A percentile compares a stretch with the other conserved stretches of the same genome.
Evolutionary conservation across 352 stramenopile species (phyloP).

Genomic region (Globisporangium nodosum): DNA sequence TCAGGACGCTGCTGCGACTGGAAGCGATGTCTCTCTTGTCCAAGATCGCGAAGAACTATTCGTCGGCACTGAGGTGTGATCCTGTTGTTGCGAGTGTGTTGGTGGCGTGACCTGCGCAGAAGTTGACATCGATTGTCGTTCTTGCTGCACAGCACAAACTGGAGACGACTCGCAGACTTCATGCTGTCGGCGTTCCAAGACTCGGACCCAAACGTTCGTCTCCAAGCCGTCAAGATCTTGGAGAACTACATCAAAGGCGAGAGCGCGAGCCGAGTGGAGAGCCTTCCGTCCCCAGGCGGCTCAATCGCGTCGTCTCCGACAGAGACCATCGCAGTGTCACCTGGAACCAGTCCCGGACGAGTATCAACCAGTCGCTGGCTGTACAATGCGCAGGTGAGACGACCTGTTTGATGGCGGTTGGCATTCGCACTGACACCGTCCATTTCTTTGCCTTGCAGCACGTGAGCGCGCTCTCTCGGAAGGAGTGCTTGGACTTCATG

Average conservation of each 20-base stretch:
- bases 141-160: constrained; percentile 29
- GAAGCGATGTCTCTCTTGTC: constrained; percentile 82
- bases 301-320: not conserved
- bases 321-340: not conserved
- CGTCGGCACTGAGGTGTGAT: constrained; percentile 44
- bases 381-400: constrained; percentile 11
- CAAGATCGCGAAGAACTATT: constrained; percentile 84
- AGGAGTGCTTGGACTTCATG: constrained; percentile 71
- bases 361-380: constrained; percentile 14
- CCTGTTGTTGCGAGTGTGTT: not conserved
- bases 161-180: constrained; percentile 63
- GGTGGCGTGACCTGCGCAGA: not conserved
- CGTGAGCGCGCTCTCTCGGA: constrained; percentile 21
- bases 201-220: constrained; percentile 75
- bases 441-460: not conserved
- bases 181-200: constrained; percentile 82
- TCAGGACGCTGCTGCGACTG: constrained; percentile 48
- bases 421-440: not conserved
- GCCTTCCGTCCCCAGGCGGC: not conserved
- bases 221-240: constrained; percentile 85
- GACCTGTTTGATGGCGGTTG: not conserved
- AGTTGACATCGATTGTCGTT: not conserved
- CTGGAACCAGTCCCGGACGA: constrained; percentile 4
- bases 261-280: constrained; percentile 16
- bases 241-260: constrained; percentile 86